Percentiles rank a stretch among this genome's conserved stretches.
These are phyloP conservation scores for Amaranthus palmeri DNA, from an alignment of 148 eudicot species.

Conservation along the genomic window DNA sequence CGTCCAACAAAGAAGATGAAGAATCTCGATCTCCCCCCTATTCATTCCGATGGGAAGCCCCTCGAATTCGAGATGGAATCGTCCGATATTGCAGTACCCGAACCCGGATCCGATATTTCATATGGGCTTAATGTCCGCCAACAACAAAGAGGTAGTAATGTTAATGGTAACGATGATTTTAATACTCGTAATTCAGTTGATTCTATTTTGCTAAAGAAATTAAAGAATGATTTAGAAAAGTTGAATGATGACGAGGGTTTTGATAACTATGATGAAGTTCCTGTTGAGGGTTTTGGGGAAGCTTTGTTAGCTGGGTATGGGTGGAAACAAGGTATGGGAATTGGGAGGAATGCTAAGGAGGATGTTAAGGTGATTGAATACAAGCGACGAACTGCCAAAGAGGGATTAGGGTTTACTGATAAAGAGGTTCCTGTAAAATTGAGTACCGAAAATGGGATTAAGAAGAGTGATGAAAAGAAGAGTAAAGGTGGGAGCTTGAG, in stretches of 20 bases:
- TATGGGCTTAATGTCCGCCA: constrained; percentile 66
- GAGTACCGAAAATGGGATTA: background rate
- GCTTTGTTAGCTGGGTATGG: constrained; percentile 87
- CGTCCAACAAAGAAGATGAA: constrained; percentile 57
- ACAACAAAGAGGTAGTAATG: background rate
- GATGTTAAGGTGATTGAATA: constrained; percentile 66
- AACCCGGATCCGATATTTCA: constrained; percentile 28
- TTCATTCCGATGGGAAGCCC: constrained; percentile 26
- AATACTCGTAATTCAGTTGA: constrained; percentile 20
- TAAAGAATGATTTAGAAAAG: constrained; percentile 53
- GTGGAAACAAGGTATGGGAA: constrained; percentile 78
- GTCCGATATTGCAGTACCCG: background rate
- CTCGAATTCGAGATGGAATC: constrained; percentile 46
- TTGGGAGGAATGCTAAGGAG: constrained; percentile 65
- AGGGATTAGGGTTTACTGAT: constrained; percentile 66
- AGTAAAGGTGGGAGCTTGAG: background rate
- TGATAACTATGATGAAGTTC: constrained; percentile 58
- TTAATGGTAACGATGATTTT: background rate
- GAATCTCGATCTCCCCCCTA: constrained; percentile 47
- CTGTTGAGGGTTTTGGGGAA: constrained; percentile 71
- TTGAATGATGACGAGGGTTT: constrained; percentile 56
- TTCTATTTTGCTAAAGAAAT: constrained; percentile 41
- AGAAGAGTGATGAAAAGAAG: constrained; percentile 19
- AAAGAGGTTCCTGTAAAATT: constrained; percentile 20
- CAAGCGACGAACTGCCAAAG: constrained; percentile 45